Conservation (phyloP, 2,329 filamentous ascomycete genomes). For the Fusarium sp. region DNA sequence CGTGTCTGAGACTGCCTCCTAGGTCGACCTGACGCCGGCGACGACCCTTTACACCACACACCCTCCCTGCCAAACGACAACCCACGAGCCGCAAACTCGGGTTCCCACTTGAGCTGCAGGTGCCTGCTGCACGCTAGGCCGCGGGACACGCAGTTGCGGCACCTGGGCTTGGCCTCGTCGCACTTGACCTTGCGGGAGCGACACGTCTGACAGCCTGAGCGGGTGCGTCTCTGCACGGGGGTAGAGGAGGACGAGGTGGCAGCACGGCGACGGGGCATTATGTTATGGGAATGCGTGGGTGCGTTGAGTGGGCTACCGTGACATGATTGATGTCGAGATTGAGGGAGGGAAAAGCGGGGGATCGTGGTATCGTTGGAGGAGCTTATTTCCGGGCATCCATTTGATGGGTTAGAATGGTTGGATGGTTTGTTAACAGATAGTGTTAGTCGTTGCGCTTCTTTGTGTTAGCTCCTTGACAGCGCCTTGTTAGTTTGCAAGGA, state of each 20-base stretch:
- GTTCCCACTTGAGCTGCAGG: constrained; percentile 46
- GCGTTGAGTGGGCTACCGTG: neutral
- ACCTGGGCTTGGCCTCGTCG: constrained; percentile 37
- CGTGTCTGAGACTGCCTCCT: neutral
- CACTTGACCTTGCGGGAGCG: constrained; percentile 41
- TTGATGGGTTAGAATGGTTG: constrained; percentile 12
- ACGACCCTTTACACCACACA: constrained; percentile 42
- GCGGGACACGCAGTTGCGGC: constrained; percentile 32
- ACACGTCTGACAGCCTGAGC: constrained; percentile 41
- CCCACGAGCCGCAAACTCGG: constrained; percentile 42
- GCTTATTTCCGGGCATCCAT: constrained; percentile 22
- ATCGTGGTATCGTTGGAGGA: neutral
- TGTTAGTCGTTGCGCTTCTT: neutral
- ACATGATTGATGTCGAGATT: neutral
- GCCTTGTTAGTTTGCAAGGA: neutral
- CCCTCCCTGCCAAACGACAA: constrained; percentile 47
- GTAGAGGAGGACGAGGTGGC: constrained; percentile 10
- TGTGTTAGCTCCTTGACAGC: neutral
- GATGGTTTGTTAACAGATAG: constrained; percentile 3
- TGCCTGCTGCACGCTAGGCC: constrained; percentile 24
- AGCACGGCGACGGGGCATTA: constrained; percentile 31
- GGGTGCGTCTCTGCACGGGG: constrained; percentile 31
- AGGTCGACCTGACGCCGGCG: neutral
- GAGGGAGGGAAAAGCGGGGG: constrained; percentile 28
- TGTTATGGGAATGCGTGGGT: constrained; percentile 3